Evolutionary conservation across 2,329 filamentous ascomycete genomes (phyloP), one percentile per base, ranked within the genome.

Genomic region (Fusarium nisikadoi): DNA sequence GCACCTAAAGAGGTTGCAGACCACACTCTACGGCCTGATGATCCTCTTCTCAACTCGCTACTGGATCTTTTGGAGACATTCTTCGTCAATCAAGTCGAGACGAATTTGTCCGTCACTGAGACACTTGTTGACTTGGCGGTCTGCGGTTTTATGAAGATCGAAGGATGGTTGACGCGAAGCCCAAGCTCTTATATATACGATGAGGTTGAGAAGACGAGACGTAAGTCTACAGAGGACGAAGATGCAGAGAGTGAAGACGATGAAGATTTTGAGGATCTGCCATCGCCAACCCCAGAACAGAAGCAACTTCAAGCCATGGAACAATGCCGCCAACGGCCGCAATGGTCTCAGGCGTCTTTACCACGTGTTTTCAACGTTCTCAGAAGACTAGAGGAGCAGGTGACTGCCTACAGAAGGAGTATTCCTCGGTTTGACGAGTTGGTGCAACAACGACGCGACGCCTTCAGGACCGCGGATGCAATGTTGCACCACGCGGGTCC

Each of bases 1-100:
- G 88, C 88, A 7, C 87, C 90, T n/a, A 83, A 86, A 68, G 91
- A 87, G 75, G 89, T 88, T 71, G 86, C 83, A 49, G 86, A 82
- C 38, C 90, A 92, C 76, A 90, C 90, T 9, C 84, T 93, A 23
- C 87, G 87, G 59, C 86, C 85, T 3, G 88, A 89, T 60, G 91
- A 91, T 72, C 90, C 87, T 46, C 86, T 91, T 39, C 85, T 91
- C 50, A 89, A 88, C 79, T 89, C 93, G 13, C 84, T 93, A 5
- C 83, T 93, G 14, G 91, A 92, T 46, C 86, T 95, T 12, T 82
- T 99, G 16, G 88, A 92, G 47, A 91, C 87, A 0, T 99, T 98
- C 77, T 94, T 98, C 75, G 88, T 93, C 9, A 99, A 99, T 76
- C 92, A 94, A 6, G 91, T 98, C 6, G 94, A 98, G 75, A 95